Base-by-base conservation (phyloP, 1,139 yeast genomes). In the Blastobotrys apis region DNA sequence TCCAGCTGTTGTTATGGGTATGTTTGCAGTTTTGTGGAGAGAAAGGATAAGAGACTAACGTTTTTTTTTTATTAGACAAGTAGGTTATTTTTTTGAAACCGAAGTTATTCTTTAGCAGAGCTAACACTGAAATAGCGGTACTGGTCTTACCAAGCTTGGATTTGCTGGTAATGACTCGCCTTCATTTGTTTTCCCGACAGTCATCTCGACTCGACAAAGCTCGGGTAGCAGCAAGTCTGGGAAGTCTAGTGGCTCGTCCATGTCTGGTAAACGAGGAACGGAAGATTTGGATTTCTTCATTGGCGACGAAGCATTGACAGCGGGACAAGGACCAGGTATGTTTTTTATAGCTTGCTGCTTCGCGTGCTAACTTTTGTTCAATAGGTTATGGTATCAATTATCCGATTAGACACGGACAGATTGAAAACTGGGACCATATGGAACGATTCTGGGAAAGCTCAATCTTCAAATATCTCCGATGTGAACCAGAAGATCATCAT, bases 401-500 rank as follows among this genome's bases (percentile, higher is more conserved):
- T 60, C 99, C 99, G 15, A 87, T 92, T 53, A 84, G 86, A 65
- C 98, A 92, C 62, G 99, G 99, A 19, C 98, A 92, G 69, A 83
- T 92, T 53, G 98, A 92, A 66, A 88, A 92, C 64, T 92, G 99
- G 99, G 98, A 94, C 69, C 97, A 92, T 64, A 92, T 92, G 99
- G 99, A 92, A 67, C 76, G 98, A 63, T 90, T 88, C 67, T 92
- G 99, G 99, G 97, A 92, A 64, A 85, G 85, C 60, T 86, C 96
- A 36, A 90, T 92, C 60, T 92, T 92, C 73, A 90, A 92, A 68
- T 92, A 92, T 65, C 75, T 92, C 59, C 80, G 97, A 66, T 88
- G 97, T 64, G 98, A 92, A 67, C 99, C 99, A 5, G 99, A 92
- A 65, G 99, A 92, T 67, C 99, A 92, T 62, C 87, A 87, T 65